These are phyloP conservation scores for Ogataea ganodermae DNA, from an alignment of 805 yeast genomes.

Conservation along the genomic window DNA sequence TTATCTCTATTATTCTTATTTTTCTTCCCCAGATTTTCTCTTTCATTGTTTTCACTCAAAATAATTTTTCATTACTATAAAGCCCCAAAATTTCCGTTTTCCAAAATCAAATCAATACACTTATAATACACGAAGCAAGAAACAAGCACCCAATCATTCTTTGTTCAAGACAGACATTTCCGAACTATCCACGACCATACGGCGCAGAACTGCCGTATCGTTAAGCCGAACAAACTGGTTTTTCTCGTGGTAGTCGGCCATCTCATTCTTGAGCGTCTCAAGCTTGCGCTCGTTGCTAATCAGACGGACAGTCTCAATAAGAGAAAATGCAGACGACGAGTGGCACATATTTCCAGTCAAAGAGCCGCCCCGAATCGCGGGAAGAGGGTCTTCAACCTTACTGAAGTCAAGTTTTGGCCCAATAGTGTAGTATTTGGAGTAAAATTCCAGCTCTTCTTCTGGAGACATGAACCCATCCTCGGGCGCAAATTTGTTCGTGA, in stretches of 20 bases:
- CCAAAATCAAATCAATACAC: too few species aligned
- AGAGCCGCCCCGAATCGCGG: conserved; percentile 22
- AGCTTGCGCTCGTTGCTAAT: conserved; percentile 14
- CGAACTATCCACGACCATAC: conserved; percentile 16
- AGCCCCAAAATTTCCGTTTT: neutral
- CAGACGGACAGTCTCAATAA: conserved; percentile 20
- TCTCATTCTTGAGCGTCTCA: conserved; percentile 13
- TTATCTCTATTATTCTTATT: too few species aligned
- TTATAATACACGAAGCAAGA: neutral
- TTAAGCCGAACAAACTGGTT: conserved; percentile 18
- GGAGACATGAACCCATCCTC: conserved; percentile 44
- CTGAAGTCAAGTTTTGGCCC: conserved; percentile 29
- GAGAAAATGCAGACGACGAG: conserved; percentile 23
- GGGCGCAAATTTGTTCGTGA: conserved; percentile 24
- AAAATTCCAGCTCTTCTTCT: conserved; percentile 42
- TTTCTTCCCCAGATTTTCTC: neutral
- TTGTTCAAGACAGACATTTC: neutral
- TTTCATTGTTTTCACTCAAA: neutral
- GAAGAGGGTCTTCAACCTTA: conserved; percentile 26
- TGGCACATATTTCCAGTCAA: conserved; percentile 25
- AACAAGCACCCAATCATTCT: neutral
- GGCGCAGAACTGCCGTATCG: conserved; percentile 15
- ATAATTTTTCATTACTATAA: neutral
- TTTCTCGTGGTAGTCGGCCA: conserved; percentile 19
- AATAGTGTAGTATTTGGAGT: conserved; percentile 33